Evolutionary conservation across 768 basidiomycete genomes (phyloP).

Genomic region (Mycena latifolia): DNA sequence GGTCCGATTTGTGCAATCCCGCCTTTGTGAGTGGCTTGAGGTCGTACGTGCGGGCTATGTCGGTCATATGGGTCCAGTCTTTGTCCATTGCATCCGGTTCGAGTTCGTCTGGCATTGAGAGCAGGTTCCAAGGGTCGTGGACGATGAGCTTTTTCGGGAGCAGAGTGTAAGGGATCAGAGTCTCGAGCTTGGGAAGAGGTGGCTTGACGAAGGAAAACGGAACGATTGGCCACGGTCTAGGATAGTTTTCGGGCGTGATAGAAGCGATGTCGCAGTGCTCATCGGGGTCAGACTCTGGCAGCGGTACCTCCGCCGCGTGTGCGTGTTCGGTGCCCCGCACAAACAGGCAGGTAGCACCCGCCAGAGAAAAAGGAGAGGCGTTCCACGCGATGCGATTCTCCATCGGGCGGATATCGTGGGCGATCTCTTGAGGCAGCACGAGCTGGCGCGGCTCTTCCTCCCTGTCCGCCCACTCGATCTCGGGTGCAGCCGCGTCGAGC

Average conservation of each 20-base stretch:
- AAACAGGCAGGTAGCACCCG: slow-evolving; percentile 19
- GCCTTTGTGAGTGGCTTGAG: slow-evolving; percentile 36
- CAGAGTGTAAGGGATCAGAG: slow-evolving; percentile 47
- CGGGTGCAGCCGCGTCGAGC: slow-evolving; percentile 45
- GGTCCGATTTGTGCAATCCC: slow-evolving; percentile 26
- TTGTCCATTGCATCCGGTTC: not conserved
- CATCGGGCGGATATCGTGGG: slow-evolving; percentile 42
- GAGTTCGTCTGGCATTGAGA: slow-evolving; percentile 35
- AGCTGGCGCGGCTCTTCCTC: slow-evolving; percentile 51
- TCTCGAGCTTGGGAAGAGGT: slow-evolving; percentile 43
- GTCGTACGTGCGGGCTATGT: slow-evolving; percentile 46
- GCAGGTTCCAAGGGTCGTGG: slow-evolving; percentile 56
- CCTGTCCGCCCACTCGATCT: slow-evolving; percentile 48
- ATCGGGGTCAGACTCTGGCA: not conserved
- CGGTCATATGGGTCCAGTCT: slow-evolving; percentile 46
- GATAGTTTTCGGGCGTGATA: slow-evolving; percentile 52
- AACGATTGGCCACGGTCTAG: slow-evolving; percentile 53
- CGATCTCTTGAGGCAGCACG: slow-evolving; percentile 21
- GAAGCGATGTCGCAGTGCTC: slow-evolving; percentile 31
- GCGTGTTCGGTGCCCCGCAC: slow-evolving; percentile 11
- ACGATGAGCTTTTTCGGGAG: slow-evolving; percentile 57
- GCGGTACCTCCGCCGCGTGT: slow-evolving; percentile 7
- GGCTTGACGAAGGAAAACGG: slow-evolving; percentile 47
- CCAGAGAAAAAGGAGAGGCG: not conserved
- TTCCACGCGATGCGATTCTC: not conserved